phyloP scores from a whole-genome alignment of 257 asterid genomes.

The Capsicum baccatum region DNA sequence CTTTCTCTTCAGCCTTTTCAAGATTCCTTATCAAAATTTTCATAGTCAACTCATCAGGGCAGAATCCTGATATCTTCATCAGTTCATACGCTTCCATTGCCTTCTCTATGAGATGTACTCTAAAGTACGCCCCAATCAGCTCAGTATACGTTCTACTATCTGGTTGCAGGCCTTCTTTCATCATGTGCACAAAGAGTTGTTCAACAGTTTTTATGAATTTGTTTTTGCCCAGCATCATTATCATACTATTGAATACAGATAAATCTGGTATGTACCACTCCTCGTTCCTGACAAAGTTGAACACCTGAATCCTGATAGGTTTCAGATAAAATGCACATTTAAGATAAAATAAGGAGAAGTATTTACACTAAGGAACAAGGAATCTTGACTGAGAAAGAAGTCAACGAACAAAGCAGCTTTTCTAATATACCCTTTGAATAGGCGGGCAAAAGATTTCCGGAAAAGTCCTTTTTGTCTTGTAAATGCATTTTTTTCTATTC shows the following conservation, averaged over 20 bases:
- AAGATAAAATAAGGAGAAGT: slow-evolving; percentile 15
- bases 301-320: slow-evolving; percentile 52
- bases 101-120: slow-evolving; percentile 54
- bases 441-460: too few relatives aligned
- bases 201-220: slow-evolving; percentile 63
- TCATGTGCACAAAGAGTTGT: slow-evolving; percentile 49
- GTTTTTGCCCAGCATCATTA: slow-evolving; percentile 61
- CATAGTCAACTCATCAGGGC: slow-evolving; percentile 67
- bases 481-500: too few relatives aligned
- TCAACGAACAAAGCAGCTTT: too few relatives aligned
- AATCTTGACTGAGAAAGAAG: too few relatives aligned
- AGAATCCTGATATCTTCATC: slow-evolving; percentile 71
- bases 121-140: slow-evolving; percentile 76
- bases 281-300: slow-evolving; percentile 63
- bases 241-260: slow-evolving; percentile 60
- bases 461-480: too few relatives aligned
- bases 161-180: slow-evolving; percentile 61
- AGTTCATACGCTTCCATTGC: slow-evolving; percentile 64
- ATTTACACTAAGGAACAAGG: not conserved
- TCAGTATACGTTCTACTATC: slow-evolving; percentile 70
- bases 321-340: slow-evolving; percentile 38
- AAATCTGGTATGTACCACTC: slow-evolving; percentile 64
- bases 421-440: too few relatives aligned
- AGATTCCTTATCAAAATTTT: slow-evolving; percentile 66
- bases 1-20: slow-evolving; percentile 60